phyloP scores from a whole-genome alignment of 2,329 filamentous ascomycete genomes.

The Myriosclerotinia duriaeana region DNA sequence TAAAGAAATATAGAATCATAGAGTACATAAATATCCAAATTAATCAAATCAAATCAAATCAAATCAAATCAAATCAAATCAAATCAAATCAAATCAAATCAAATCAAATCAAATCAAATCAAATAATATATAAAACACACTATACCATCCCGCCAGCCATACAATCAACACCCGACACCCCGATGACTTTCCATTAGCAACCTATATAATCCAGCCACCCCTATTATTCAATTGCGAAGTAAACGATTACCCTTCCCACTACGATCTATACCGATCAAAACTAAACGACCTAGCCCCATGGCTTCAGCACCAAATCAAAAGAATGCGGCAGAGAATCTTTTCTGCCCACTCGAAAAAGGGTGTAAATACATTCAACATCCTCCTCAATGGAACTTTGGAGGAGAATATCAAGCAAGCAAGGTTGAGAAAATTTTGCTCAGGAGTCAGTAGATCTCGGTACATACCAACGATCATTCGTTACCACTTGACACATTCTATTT shows the following conservation, averaged over 20 bases:
- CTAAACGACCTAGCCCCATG: too few species aligned
- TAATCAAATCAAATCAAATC: too few species aligned
- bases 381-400: too few species aligned
- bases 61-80: too few species aligned
- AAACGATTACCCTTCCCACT: not conserved
- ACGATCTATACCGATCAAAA: not conserved
- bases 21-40: not conserved
- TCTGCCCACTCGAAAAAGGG: too few species aligned
- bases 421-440: too few species aligned
- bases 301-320: slow-evolving; percentile 1
- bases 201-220: slow-evolving; percentile 40
- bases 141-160: slow-evolving; percentile 39
- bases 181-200: slow-evolving; percentile 42
- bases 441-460: not conserved
- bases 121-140: too few species aligned
- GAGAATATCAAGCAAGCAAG: not conserved
- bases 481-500: not conserved
- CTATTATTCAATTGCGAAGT: slow-evolving; percentile 29
- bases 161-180: slow-evolving; percentile 39
- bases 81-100: too few species aligned
- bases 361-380: too few species aligned
- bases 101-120: too few species aligned
- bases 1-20: slow-evolving; percentile 1
- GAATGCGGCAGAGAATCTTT: not conserved
- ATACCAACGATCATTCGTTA: not conserved